Evolutionary conservation across 2,329 filamentous ascomycete species (phyloP), one percentile per base, ranked within the genome.

Genomic region (Alternaria sp.): DNA sequence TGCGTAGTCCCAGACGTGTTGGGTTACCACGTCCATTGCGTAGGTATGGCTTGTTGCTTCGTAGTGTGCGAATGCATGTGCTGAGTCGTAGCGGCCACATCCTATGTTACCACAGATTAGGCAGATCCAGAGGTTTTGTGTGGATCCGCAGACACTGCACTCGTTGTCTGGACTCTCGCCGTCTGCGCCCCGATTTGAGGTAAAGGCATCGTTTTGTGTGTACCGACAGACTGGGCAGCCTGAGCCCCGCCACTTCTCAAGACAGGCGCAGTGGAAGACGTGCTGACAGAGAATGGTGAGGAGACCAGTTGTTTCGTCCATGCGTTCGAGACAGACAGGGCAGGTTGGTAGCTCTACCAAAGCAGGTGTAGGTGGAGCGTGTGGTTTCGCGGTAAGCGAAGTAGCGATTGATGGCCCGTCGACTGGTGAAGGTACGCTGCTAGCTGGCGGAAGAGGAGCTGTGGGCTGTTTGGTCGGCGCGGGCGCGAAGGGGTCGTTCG

Each of bases 1-100:
- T 0, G 92, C 93, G 69, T 99, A 99, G 80, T 99, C 96, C 96
- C 96, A 99, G 1, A 99, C 94, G 72, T 97, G 91, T 78, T 99
- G 95, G 1, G 93, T 97, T 65, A 91, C 89, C 40, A 98, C 88
- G 77, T 99, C 96, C 78, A 99, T 91, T 25, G 93, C 91, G 77
- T 97, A 99, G 67, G 91, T 92, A 79, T 99, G 96, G 5, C 89
- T 89, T 4, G 93, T 96, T 59, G 92, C 87, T 80, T 96, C 93
- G 88, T 93, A 97, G 80, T 97, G 94, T 12, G 92, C 91, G 78
- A 97, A 97, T 32, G 95, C 94, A 74, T 98, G 94, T 0, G 93
- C 96, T 26, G 91, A 89, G 79, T 97, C 96, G 78, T 99, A 99
- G 28, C 96, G 89, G 1, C 96, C 96, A 76, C 96, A 99, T 1